A percentile compares a stretch with the other conserved stretches of the same genome.
Evolutionary conservation across 768 basidiomycete genomes (phyloP).

Genomic region (Ramaria sp.): DNA sequence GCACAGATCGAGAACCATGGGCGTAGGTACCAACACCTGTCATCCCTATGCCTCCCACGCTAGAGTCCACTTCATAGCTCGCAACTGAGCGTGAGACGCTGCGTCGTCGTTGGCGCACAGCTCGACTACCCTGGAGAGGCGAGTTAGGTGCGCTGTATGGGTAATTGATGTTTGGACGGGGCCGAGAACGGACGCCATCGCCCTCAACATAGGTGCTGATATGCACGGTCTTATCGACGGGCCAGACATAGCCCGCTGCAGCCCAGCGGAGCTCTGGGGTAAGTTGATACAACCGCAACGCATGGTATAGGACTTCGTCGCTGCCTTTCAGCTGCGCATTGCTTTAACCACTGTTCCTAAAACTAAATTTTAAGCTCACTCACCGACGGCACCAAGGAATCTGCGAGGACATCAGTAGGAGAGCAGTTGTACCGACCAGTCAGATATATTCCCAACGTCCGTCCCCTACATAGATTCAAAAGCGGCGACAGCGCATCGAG

Average conservation of each 20-base stretch:
- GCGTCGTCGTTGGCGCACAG: not conserved
- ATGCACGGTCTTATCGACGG: conserved; percentile 59
- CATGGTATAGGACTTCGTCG: conserved; percentile 66
- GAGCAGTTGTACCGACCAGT: conserved; percentile 53
- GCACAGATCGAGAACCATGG: not conserved
- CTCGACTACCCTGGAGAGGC: not conserved
- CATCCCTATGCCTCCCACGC: not conserved
- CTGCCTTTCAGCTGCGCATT: conserved; percentile 57
- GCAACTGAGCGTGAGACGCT: not conserved
- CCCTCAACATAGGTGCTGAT: conserved; percentile 25
- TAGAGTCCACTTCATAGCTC: not conserved
- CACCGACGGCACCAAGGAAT: conserved; percentile 61
- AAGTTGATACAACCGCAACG: conserved; percentile 68
- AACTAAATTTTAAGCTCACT: conserved; percentile 14
- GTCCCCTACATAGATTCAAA: conserved; percentile 60
- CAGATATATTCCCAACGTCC: conserved; percentile 64
- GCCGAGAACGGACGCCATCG: not conserved
- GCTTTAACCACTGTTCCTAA: not conserved
- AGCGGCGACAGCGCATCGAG: conserved; percentile 63
- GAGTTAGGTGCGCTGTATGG: not conserved
- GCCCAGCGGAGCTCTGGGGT: conserved; percentile 68
- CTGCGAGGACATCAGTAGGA: conserved; percentile 59
- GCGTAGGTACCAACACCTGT: not conserved
- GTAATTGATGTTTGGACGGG: conserved; percentile 1
- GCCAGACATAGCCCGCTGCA: conserved; percentile 78